Evolutionary conservation across 2,329 filamentous ascomycete species (phyloP).

Genomic region (Exophiala viscosa): DNA sequence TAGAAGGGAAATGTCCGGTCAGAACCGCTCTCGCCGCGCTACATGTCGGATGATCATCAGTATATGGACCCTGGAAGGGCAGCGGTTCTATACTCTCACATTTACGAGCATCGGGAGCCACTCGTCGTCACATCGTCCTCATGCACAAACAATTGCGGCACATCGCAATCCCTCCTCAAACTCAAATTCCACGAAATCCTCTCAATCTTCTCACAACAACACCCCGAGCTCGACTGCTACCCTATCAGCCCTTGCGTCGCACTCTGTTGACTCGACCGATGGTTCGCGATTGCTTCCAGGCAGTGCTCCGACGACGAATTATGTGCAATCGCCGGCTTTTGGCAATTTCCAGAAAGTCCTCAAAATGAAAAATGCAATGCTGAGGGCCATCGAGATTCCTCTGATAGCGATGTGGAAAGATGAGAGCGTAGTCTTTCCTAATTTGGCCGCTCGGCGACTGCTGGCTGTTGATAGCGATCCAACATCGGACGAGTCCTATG

Average conservation of each 20-base stretch:
- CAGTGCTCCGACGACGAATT: constrained; percentile 57
- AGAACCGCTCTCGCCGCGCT: constrained; percentile 42
- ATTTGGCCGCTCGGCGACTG: constrained; percentile 60
- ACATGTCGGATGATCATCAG: constrained; percentile 74
- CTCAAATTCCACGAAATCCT: constrained; percentile 22
- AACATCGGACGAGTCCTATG: constrained; percentile 46
- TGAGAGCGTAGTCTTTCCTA: constrained; percentile 68
- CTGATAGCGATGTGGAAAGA: constrained; percentile 80
- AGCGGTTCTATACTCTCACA: constrained; percentile 69
- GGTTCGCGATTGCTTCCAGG: constrained; percentile 61
- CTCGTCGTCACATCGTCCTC: constrained; percentile 37
- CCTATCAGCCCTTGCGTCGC: constrained; percentile 46
- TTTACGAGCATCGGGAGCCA: constrained; percentile 55
- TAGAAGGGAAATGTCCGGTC: constrained; percentile 29
- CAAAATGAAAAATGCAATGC: constrained; percentile 70
- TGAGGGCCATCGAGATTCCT: constrained; percentile 71
- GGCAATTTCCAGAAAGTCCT: constrained; percentile 70
- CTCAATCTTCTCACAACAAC: constrained; percentile 24
- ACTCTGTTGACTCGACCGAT: constrained; percentile 51
- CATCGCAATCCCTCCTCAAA: constrained; percentile 19
- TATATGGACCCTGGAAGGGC: constrained; percentile 66
- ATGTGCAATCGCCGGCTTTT: constrained; percentile 54
- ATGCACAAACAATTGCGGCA: not conserved
- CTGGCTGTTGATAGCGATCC: constrained; percentile 45
- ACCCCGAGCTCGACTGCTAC: constrained; percentile 30